A percentile compares a stretch with the other conserved stretches of the same genome.
These are phyloP conservation scores for Biscogniauxia sp. DNA, from an alignment of 2,329 filamentous ascomycete genomes.

Conservation along the genomic window DNA sequence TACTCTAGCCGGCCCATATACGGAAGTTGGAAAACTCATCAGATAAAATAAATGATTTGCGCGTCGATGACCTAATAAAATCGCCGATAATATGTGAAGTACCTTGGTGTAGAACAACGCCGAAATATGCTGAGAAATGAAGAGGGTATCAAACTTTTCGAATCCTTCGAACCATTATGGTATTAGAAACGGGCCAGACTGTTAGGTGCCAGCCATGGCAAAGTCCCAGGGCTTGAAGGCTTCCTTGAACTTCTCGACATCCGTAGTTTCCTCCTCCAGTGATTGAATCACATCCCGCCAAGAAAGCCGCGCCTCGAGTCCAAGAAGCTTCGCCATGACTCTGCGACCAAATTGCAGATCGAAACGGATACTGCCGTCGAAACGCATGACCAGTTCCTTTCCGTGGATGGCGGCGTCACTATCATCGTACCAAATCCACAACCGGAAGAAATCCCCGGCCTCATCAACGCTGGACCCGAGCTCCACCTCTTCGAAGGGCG, in stretches of 20 bases:
- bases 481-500: conserved; percentile 47
- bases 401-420: conserved; percentile 57
- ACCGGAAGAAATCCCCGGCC: conserved; percentile 69
- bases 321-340: conserved; percentile 84
- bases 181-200: conserved; percentile 10
- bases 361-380: conserved; percentile 72
- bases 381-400: conserved; percentile 70
- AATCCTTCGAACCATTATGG: conserved; percentile 19
- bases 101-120: conserved; percentile 1
- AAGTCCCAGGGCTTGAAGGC: conserved; percentile 89
- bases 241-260: conserved; percentile 75
- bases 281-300: conserved; percentile 85
- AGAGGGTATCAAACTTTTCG: conserved; percentile 31
- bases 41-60: background rate
- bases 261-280: conserved; percentile 72
- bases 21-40: background rate
- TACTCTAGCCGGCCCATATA: too few relatives aligned
- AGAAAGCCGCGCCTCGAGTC: conserved; percentile 71
- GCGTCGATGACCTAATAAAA: background rate
- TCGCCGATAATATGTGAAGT: conserved; percentile 2
- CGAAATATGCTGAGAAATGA: conserved; percentile 15
- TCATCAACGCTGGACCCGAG: conserved; percentile 51
- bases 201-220: conserved; percentile 42
- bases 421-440: conserved; percentile 73
- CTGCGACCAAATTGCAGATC: conserved; percentile 87